Evolutionary conservation across 2,329 filamentous ascomycete species (phyloP).

Genomic region (Knufia petricola): DNA sequence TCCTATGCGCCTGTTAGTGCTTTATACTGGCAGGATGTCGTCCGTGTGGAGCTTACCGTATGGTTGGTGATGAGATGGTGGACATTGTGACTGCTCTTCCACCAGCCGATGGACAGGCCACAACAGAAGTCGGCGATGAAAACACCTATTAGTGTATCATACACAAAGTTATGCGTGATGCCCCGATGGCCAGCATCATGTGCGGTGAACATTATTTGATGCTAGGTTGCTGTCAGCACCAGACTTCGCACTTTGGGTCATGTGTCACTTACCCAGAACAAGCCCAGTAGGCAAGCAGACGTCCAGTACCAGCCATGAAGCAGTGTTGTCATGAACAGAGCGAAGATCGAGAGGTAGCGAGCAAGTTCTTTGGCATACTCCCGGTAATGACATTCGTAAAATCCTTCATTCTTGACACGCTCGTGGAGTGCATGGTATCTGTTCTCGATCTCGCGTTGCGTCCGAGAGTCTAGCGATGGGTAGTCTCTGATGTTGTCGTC

Average conservation of each 20-base stretch:
- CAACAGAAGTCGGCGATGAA: conserved; percentile 82
- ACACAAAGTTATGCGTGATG: conserved; percentile 81
- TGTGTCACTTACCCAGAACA: conserved; percentile 56
- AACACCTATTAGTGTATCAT: conserved; percentile 79
- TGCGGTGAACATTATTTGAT: conserved; percentile 85
- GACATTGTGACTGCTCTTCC: conserved; percentile 93
- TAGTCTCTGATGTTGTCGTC: conserved; percentile 30
- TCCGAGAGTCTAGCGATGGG: conserved; percentile 45
- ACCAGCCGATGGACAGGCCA: conserved; percentile 87
- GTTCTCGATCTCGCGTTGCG: conserved; percentile 45
- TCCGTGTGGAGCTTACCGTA: no score
- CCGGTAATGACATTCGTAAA: conserved; percentile 50
- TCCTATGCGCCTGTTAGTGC: conserved; percentile 46
- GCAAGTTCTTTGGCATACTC: conserved; percentile 58
- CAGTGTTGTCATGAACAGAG: conserved; percentile 51
- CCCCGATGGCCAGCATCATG: conserved; percentile 97
- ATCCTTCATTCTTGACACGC: conserved; percentile 44
- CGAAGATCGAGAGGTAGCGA: conserved; percentile 63
- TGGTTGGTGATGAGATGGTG: conserved; percentile 95
- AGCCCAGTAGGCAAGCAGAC: conserved; percentile 66
- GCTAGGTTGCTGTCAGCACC: conserved; percentile 52
- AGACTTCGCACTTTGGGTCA: no score
- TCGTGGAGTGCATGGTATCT: conserved; percentile 51
- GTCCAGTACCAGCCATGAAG: conserved; percentile 54
- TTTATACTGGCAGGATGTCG: no score